Evolutionary conservation across 164 flowering plant genomes (phyloP), one percentile per base, ranked within the genome.

Genomic region (Aristolochia californica): DNA sequence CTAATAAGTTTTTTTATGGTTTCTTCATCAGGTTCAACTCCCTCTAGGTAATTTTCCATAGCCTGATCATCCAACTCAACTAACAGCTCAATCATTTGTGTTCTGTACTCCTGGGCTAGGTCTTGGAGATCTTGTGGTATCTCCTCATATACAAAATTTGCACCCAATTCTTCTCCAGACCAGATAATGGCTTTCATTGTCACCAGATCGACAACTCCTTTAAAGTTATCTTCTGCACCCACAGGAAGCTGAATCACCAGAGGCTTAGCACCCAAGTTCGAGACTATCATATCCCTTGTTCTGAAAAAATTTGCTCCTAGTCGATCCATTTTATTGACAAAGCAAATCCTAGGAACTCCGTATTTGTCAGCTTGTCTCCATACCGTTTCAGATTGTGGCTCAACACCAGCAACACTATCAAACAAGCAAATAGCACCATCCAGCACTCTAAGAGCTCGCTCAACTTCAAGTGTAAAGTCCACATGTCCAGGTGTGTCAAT

Each of bases 401-500:
- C 97, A 45, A 94, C 99, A 26, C 99, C 97, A 57, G 97, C 96
- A 69, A 94, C 99, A 75, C 97, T 90, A 70, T 90, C 96, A 66
- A 94, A 90, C 72, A 94, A 71, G 69, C 96, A 88, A 44, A 94
- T 79, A 44, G 97, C 89, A 68, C 99, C 99, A 74, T 94, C 99
- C 71, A 90, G 66, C 48, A 90, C 99, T 64, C 97, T 79, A 50
- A 90, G 91, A 56, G 99, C 96, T 2, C 99, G 85, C 69, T 90
- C 99, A 57, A 94, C 99, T 70, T 90, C 99, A 43, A 93, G 88
- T 5, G 99, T 93, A 79, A 93, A 93, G 72, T 93, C 99, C 5
- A 93, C 99, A 70, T 93, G 97, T 20, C 99, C 93, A 51, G 99
- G 99, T 45, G 99, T 94, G 65, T 90, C 97, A 59, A 94, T 94